Percentiles rank a stretch among this genome's conserved stretches.
Conservation (phyloP, 2,329 filamentous ascomycete species). For the Paecilomyces niveus region DNA sequence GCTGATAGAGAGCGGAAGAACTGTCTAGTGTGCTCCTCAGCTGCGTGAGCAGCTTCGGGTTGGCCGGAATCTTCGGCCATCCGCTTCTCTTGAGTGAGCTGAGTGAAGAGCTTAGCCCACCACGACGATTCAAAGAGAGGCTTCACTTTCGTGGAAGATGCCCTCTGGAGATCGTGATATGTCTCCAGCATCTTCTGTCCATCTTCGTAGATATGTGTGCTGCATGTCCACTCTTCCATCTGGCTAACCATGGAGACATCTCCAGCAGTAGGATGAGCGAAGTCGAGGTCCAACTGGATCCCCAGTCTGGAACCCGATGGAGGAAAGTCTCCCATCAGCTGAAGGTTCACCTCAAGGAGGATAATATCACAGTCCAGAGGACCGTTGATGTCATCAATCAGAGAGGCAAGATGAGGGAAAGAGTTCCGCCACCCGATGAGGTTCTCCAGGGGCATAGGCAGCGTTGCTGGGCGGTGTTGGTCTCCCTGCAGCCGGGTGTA, state of each 20-base stretch:
- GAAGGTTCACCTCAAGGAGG: constrained; percentile 35
- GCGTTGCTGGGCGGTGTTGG: constrained; percentile 24
- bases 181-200: constrained; percentile 23
- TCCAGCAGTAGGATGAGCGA: constrained; percentile 24
- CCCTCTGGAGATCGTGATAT: constrained; percentile 25
- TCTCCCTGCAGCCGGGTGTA: constrained; percentile 38
- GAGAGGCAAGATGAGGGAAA: constrained; percentile 33
- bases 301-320: constrained; percentile 33
- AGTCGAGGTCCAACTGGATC: constrained; percentile 37
- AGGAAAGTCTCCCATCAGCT: constrained; percentile 39
- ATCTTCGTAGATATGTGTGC: constrained; percentile 35
- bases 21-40: constrained; percentile 27
- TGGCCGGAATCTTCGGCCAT: constrained; percentile 30
- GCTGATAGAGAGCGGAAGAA: constrained; percentile 37
- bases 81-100: constrained; percentile 33
- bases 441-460: constrained; percentile 33
- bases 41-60: constrained; percentile 20
- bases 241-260: constrained; percentile 25
- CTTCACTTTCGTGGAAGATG: constrained; percentile 33
- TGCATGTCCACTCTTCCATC: constrained; percentile 37
- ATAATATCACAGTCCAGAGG: constrained; percentile 36
- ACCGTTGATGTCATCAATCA: constrained; percentile 26
- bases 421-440: constrained; percentile 32
- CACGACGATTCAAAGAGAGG: constrained; percentile 38
- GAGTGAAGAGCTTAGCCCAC: constrained; percentile 39